Base-by-base conservation (phyloP, 2,329 filamentous ascomycete species). In the Paradendryphiella salina region DNA sequence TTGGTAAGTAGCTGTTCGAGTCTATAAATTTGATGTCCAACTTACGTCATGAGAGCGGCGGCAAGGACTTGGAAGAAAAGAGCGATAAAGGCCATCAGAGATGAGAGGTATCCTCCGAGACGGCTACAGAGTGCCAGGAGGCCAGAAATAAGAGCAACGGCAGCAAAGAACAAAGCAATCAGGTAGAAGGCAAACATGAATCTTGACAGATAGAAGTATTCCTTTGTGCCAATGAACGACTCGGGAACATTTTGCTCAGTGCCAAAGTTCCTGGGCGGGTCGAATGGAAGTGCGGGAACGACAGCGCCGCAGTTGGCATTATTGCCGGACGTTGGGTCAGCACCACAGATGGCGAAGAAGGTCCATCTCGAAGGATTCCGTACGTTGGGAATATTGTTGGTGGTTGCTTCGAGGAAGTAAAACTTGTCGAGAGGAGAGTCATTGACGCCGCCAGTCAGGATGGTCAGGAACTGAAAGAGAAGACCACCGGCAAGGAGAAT, bases 141-240 rank as follows among this genome's bases (percentile, higher is more conserved):
- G 57, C 85, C 83, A 9, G 80, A 75, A 73, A 90, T 82, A 69
- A 92, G 84, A 55, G 87, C 83, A 20, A 84, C 48, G 39, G 83
- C 80, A 56, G 83, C 83, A 72, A 96, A 94, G 79, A 96, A 85
- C 31, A 96, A 82, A 14, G 85, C 84, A 60, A 97, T 86, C 49
- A 97, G 78, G 77, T 89, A 89, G 75, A 96, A 94, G 31, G 92
- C 90, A 83, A 93, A 97, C 73, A 90, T 88, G 78, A 96, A 96
- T 33, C 93, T 85, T 77, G 90, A 95, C 69, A 94, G 81, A 75
- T 91, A 90, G 77, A 82, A 97, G 79, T 86, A 96, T 56, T 79
- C 83, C 61, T 85, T 79, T 8, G 77, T 75, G 31, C 79, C 79
- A 45, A 83, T 69, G 57, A 88, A 84, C 26, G 73, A 64, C 26